phyloP scores from a whole-genome alignment of 768 basidiomycete species.

The Tylopilus subfusipes region DNA sequence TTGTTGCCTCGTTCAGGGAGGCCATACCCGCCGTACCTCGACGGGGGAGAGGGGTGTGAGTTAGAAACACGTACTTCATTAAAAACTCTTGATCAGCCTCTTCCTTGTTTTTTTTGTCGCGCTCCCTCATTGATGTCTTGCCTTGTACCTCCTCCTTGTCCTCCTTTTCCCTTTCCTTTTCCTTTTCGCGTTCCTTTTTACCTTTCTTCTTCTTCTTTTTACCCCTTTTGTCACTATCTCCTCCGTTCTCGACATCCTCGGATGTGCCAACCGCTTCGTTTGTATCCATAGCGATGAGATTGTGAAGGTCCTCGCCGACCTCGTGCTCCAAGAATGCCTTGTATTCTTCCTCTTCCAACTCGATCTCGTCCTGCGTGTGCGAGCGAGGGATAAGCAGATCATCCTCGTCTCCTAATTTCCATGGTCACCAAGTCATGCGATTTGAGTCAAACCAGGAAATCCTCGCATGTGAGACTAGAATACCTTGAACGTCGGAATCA shows the following conservation, averaged over 20 bases:
- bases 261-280: constrained; percentile 11
- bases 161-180: constrained; percentile 33
- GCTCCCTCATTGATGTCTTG: constrained; percentile 21
- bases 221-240: constrained; percentile 26
- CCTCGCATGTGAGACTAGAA: not conserved
- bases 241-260: constrained; percentile 27
- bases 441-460: not conserved
- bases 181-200: constrained; percentile 32
- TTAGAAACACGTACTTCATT: constrained; percentile 61
- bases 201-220: constrained; percentile 36
- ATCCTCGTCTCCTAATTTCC: constrained; percentile 48
- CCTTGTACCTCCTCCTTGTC: constrained; percentile 18
- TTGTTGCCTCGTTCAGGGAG: too few relatives aligned
- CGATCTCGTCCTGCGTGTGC: constrained; percentile 73
- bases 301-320: constrained; percentile 71
- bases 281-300: constrained; percentile 57
- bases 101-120: constrained; percentile 41
- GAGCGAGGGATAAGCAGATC: constrained; percentile 72
- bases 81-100: constrained; percentile 84
- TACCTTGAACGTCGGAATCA: constrained; percentile 13
- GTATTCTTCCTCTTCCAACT: constrained; percentile 84
- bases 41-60: not conserved
- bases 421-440: not conserved
- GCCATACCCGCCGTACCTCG: not conserved
- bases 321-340: constrained; percentile 74